phyloP scores from a whole-genome alignment of 345 rosid genomes.

The Populus pruinosa region DNA sequence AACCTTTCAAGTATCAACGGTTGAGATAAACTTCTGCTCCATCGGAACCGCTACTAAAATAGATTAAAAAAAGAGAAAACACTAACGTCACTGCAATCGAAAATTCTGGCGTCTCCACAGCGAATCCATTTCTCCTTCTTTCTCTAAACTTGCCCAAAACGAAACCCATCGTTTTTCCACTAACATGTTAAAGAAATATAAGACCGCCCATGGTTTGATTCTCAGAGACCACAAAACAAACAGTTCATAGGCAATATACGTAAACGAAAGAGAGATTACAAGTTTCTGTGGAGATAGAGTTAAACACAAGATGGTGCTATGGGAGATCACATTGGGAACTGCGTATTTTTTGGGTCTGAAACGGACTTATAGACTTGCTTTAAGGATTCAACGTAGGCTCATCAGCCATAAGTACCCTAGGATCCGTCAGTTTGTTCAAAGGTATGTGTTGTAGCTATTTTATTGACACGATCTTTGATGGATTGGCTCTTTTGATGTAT shows the following conservation, averaged over 20 bases:
- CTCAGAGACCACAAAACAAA: neutral
- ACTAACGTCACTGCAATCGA: no score
- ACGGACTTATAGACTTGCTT: conserved; percentile 68
- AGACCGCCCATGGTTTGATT: neutral
- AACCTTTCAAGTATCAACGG: no score
- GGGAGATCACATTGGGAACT: conserved; percentile 87
- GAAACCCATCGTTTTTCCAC: neutral
- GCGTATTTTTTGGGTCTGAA: conserved; percentile 84
- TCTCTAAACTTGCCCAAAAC: neutral
- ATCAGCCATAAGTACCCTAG: conserved; percentile 53
- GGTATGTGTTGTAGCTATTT: conserved; percentile 32
- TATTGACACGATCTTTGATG: neutral
- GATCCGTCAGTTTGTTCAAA: conserved; percentile 55
- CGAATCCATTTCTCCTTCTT: no score
- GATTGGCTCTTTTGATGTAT: neutral
- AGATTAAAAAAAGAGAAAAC: no score
- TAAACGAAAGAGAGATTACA: conserved; percentile 3
- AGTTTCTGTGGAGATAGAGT: neutral
- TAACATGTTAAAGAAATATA: neutral
- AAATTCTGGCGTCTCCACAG: no score
- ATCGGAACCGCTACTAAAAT: no score
- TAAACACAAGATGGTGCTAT: conserved; percentile 61
- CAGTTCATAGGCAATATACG: neutral
- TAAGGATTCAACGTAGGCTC: conserved; percentile 65
- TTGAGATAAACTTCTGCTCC: no score